phyloP scores from a whole-genome alignment of 1,284 basidiomycete genomes.

The Bondarzewia mesenterica region DNA sequence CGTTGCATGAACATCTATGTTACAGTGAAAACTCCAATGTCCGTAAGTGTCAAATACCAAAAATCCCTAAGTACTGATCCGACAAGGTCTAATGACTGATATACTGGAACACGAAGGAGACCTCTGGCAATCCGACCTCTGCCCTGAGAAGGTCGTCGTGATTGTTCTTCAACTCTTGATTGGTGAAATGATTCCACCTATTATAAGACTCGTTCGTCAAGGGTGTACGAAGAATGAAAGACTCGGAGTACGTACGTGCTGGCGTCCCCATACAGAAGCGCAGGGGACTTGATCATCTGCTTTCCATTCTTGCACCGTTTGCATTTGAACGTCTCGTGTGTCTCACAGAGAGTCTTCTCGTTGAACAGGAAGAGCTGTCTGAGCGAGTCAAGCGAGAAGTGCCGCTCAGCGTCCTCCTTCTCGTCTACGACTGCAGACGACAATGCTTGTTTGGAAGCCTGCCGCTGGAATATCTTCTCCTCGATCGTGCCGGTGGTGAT shows the following conservation, averaged over 20 bases:
- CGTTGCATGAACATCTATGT: background rate
- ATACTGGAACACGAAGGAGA: slow-evolving; percentile 91
- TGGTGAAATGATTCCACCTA: slow-evolving; percentile 98
- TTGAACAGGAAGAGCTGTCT: slow-evolving; percentile 92
- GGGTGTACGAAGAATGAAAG: background rate
- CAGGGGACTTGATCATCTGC: slow-evolving; percentile 78
- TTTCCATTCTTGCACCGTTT: slow-evolving; percentile 88
- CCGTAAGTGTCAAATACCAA: background rate
- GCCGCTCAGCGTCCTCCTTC: slow-evolving; percentile 91
- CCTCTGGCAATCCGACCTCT: slow-evolving; percentile 78
- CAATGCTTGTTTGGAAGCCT: slow-evolving; percentile 94
- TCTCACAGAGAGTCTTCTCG: slow-evolving; percentile 83
- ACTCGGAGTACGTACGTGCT: slow-evolving; percentile 71
- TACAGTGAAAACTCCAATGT: background rate
- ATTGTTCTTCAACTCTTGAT: slow-evolving; percentile 79
- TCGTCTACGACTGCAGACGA: slow-evolving; percentile 98
- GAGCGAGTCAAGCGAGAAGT: slow-evolving; percentile 88
- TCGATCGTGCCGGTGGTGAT: slow-evolving; percentile 98
- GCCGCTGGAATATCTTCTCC: slow-evolving; percentile 96
- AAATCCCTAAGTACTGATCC: background rate
- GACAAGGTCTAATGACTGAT: slow-evolving; percentile 54
- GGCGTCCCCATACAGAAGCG: slow-evolving; percentile 91
- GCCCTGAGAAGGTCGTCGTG: slow-evolving; percentile 95
- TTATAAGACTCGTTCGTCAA: slow-evolving; percentile 2
- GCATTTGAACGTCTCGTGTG: slow-evolving; percentile 97